A percentile compares a stretch with the other conserved stretches of the same genome.
phyloP scores from a whole-genome alignment of 2,329 filamentous ascomycete species.

The Aspergillus costaricaensis region DNA sequence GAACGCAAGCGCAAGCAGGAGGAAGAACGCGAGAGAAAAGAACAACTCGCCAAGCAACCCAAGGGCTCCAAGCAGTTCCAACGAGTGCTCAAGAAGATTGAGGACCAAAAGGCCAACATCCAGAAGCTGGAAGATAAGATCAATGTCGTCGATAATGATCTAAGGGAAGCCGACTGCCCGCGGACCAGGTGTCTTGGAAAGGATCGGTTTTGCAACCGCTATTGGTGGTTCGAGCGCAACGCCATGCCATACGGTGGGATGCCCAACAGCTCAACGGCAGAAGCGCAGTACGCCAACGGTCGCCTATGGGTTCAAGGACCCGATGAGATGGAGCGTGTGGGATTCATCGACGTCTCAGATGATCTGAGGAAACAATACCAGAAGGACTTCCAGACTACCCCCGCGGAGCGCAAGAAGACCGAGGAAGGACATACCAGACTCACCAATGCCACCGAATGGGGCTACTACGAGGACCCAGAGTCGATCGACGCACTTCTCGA shows the following conservation, averaged over 20 bases:
- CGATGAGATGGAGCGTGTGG: constrained; percentile 80
- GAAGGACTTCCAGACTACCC: constrained; percentile 75
- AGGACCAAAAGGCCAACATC: constrained; percentile 79
- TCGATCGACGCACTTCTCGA: constrained; percentile 75
- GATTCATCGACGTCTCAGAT: constrained; percentile 76
- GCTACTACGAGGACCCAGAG: constrained; percentile 80
- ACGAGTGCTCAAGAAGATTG: constrained; percentile 83
- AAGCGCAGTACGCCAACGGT: constrained; percentile 87
- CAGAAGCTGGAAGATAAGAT: constrained; percentile 84
- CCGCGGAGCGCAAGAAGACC: constrained; percentile 77
- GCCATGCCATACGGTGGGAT: constrained; percentile 94
- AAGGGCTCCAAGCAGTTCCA: constrained; percentile 87
- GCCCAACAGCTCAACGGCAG: constrained; percentile 82
- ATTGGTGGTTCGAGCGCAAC: constrained; percentile 99
- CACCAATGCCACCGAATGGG: constrained; percentile 79
- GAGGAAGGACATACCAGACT: constrained; percentile 86
- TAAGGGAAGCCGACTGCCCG: constrained; percentile 90
- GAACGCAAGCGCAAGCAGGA: constrained; percentile 78
- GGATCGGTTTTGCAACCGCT: constrained; percentile 96
- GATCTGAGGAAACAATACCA: constrained; percentile 75
- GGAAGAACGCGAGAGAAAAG: constrained; percentile 68
- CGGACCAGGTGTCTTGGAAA: constrained; percentile 87
- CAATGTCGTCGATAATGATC: constrained; percentile 80
- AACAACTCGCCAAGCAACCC: constrained; percentile 65
- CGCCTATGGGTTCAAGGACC: constrained; percentile 96